Base-by-base conservation (phyloP, 1,139 yeast genomes). In the Saccharomyces pastorianus region DNA sequence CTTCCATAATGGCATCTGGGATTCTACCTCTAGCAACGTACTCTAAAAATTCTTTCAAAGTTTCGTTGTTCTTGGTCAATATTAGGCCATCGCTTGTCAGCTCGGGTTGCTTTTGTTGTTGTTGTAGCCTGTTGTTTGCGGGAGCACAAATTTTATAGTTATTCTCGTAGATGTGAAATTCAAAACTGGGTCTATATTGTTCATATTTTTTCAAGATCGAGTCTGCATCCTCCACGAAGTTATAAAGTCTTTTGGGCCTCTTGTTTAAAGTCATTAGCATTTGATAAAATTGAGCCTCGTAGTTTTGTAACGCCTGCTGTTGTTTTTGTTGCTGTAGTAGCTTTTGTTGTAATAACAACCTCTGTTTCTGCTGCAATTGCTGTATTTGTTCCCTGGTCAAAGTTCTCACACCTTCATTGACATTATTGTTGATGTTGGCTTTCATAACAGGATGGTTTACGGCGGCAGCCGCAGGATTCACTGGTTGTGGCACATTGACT, bases 1-100 rank as follows among this genome's bases (percentile, higher is more conserved):
- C 87, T 70, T 91, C 98, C 62, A 91, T 83, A 68, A 93, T 83
- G 17, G 95, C 91, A 47, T 89, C 86, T 0, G 97, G 97, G n/a
- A 93, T 88, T 63, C 84, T 84, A 54, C 91, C 96, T 56, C 81
- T 74, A 17, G 91, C 83, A 8, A 91, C 87, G 66, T 84, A 88
- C 59, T 84, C 84, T 58, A 93, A 73, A 64, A 93, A 93, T 52
- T 81, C 85, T 64, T 85, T 86, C 54, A 88, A 81, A 71, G 88
- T 80, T n/a, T 90, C 87, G 55, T 88, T 86, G 62, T 80, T 80
- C 65, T 87, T 86, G 25, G 96, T 95, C 51, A 93, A 82, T 14
- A 88, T 82, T 49, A 88, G 84, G 51, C 95, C 95, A 64, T 83
- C 87, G 48, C 63, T 64, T 2, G 69, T 60, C 28, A 61, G 49